Evolutionary conservation across 202 grass and related monocot species (phyloP).

Genomic region (Tripidium arundinaceum): DNA sequence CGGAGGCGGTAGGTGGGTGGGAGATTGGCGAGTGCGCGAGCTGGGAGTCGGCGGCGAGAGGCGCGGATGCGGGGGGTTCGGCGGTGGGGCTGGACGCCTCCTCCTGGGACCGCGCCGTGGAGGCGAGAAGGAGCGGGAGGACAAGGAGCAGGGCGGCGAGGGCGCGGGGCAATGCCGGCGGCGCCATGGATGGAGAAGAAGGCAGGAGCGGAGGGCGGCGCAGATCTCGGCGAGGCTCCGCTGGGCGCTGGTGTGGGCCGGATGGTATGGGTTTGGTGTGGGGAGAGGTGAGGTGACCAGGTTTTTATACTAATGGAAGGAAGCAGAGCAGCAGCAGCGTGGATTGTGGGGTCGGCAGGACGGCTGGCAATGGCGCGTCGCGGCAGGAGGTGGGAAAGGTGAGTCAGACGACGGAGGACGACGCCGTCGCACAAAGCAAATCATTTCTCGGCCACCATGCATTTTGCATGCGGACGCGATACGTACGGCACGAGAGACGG

Average conservation of each 20-base stretch:
- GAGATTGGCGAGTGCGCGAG: background rate
- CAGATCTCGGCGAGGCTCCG: background rate
- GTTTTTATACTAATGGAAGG: no score
- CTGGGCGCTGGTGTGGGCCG: background rate
- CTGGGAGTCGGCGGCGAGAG: background rate
- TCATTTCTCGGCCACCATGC: no score
- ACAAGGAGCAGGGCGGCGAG: constrained; percentile 9
- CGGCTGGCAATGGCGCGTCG: no score
- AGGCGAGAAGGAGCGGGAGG: background rate
- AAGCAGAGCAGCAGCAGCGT: no score
- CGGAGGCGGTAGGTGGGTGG: background rate
- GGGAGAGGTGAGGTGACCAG: no score
- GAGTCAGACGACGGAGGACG: no score
- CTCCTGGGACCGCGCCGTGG: constrained; percentile 27
- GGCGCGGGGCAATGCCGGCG: constrained; percentile 23
- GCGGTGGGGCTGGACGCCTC: constrained; percentile 7
- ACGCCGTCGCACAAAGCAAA: no score
- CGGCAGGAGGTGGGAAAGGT: no score
- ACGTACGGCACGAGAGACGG: no score
- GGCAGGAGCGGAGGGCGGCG: background rate
- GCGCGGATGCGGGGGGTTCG: background rate
- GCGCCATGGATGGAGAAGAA: constrained; percentile 6
- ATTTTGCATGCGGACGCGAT: no score
- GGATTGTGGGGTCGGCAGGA: no score
- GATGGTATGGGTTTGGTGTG: background rate